Evolutionary conservation across 2,329 filamentous ascomycete genomes (phyloP), one percentile per base, ranked within the genome.

Genomic region (Phoma sp.): DNA sequence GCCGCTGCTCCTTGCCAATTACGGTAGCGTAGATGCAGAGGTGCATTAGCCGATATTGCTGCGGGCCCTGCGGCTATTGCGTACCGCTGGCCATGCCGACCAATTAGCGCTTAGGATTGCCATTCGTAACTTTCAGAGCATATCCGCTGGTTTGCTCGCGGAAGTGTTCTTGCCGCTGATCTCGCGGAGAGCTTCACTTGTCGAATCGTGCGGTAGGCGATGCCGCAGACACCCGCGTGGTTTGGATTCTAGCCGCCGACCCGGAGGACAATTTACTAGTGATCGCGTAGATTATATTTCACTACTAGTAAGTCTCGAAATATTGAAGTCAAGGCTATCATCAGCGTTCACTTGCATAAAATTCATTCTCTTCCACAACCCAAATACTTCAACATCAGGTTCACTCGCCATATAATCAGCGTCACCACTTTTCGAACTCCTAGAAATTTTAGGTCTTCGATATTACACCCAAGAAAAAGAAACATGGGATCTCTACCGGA

Each of bases 401-500:
- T 5, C 23, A 26, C n/a, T 18, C 6, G 9, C 21, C 28, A 7
- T 10, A 28, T 5, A 11, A 18, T 4, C 12, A 38, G 20, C 34
- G 21, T n/a, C 5, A 2, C 14, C 34, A n/a, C 3, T 7, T 5
- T 5, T 2, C 4, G 14, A 17, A n/a, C 12, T 10, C 11, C 5
- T 5, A 25, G 9, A 4, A 10, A 25, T 5, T 25, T 25, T 25
- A 5, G 5, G 5, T 25, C 23, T 9, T 25, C 23, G 5, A 5
- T 25, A 9, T 25, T 5, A 25, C 9, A 25, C 23, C 5, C 5
- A 25, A 25, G 23, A 25, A 25, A 25, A 25, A 25, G 5, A 14
- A 53, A 11, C 11, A 54, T 63, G 58, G 53, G 43, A 10, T 55
- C 56, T 3, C 20, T 47, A 10, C 12, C 26, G 26, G 34, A 43